Evolutionary conservation across 768 basidiomycete species (phyloP).

Genomic region (Filobasidium floriforme): DNA sequence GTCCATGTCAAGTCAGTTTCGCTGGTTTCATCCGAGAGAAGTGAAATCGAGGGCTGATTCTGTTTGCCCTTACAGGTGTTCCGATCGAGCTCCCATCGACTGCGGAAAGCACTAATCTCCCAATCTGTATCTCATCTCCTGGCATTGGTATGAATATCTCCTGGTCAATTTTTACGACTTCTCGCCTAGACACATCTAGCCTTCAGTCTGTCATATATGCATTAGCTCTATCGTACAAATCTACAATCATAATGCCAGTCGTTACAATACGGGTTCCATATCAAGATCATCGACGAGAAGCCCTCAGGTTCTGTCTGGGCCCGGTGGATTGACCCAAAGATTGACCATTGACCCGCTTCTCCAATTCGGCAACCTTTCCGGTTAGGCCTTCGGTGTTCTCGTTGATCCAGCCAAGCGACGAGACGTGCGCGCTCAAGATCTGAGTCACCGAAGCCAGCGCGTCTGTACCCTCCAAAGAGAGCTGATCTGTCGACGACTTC

Average conservation of each 20-base stretch:
- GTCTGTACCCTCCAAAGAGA: not conserved
- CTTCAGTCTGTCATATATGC: not conserved
- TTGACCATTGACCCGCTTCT: conserved; percentile 11
- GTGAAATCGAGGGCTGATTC: not conserved
- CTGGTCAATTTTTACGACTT: not conserved
- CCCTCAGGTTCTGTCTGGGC: not conserved
- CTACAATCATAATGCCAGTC: not conserved
- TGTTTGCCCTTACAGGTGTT: not conserved
- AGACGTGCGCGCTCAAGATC: conserved; percentile 21
- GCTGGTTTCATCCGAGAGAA: not conserved
- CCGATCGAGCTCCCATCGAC: conserved; percentile 1
- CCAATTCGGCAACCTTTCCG: conserved; percentile 16
- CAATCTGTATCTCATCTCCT: too few relatives aligned
- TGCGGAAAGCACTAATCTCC: not conserved
- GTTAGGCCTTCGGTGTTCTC: conserved; percentile 17
- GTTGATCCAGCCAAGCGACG: conserved; percentile 22
- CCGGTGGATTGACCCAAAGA: not conserved
- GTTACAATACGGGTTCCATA: not conserved
- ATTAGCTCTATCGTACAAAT: too few relatives aligned
- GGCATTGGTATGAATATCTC: too few relatives aligned
- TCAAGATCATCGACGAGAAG: not conserved
- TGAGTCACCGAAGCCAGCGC: conserved; percentile 20
- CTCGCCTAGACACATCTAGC: not conserved
- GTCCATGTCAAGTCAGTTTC: conserved; percentile 37
- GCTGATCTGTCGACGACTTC: conserved; percentile 10